Conservation (phyloP, 1,284 basidiomycete genomes). For the Boletus mariae region DNA sequence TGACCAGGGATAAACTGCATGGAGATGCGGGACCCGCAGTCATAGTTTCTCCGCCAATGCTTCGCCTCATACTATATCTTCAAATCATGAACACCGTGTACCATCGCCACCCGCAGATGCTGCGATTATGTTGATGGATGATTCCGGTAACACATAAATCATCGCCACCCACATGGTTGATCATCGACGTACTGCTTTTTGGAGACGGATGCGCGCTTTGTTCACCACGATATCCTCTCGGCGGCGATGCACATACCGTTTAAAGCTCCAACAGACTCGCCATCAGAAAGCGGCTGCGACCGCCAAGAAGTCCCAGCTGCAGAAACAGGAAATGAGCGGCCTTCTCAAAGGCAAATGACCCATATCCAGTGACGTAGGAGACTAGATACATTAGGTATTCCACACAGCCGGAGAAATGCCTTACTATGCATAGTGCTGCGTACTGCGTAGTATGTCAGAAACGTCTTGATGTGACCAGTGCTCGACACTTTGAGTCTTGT, state of each 20-base stretch:
- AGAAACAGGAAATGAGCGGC: not conserved
- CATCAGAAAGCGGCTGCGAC: not conserved
- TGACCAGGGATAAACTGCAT: not conserved
- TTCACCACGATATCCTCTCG: not conserved
- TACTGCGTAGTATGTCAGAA: not conserved
- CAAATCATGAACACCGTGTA: not conserved
- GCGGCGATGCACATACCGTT: not conserved
- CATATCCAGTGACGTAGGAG: no score
- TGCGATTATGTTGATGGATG: not conserved
- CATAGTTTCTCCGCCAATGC: not conserved
- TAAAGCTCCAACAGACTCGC: not conserved
- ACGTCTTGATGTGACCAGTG: no score
- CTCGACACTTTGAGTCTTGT: no score
- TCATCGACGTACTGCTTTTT: not conserved
- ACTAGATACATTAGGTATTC: not conserved
- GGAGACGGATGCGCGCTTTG: not conserved
- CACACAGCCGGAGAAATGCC: not conserved
- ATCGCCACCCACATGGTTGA: not conserved
- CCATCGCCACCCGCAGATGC: not conserved
- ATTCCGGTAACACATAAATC: not conserved
- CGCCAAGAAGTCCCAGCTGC: not conserved
- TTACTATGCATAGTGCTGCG: not conserved
- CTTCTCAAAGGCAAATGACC: no score
- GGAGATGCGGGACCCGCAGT: not conserved
- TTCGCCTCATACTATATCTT: not conserved